Percentiles rank a stretch among this genome's conserved stretches.
Conservation (phyloP, 225 moss, liverwort and hornwort species). For the Thuidium tamariscinum region DNA sequence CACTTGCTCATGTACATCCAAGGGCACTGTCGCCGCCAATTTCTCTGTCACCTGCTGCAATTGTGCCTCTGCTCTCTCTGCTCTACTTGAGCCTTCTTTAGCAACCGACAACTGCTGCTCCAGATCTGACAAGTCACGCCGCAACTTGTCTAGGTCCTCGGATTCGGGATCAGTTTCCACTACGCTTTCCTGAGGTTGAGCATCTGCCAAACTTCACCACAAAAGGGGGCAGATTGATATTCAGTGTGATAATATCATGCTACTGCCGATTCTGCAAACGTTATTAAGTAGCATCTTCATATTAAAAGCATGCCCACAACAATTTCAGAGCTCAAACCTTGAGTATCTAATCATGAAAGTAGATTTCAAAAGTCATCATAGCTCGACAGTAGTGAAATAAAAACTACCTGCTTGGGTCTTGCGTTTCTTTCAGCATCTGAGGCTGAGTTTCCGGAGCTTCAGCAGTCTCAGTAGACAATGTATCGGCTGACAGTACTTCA, state of each 20-base stretch:
- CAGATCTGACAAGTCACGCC: constrained; percentile 19
- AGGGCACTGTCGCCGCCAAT: constrained; percentile 58
- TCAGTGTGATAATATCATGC: neutral
- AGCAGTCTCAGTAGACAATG: neutral
- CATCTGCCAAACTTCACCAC: constrained; percentile 25
- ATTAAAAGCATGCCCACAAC: neutral
- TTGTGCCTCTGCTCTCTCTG: constrained; percentile 54
- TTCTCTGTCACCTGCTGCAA: constrained; percentile 54
- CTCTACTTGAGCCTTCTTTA: constrained; percentile 24
- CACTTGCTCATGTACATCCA: constrained; percentile 77
- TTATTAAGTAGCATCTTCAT: no score
- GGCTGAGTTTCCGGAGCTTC: neutral
- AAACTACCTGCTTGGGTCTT: constrained; percentile 16
- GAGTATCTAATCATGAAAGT: neutral
- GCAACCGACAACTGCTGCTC: constrained; percentile 31
- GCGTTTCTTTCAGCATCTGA: constrained; percentile 5
- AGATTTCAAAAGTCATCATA: neutral
- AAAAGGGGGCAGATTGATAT: neutral
- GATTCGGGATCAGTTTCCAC: neutral
- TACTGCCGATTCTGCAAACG: neutral
- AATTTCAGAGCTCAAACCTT: neutral
- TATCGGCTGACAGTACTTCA: neutral
- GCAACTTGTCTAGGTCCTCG: constrained; percentile 27
- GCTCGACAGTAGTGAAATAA: neutral
- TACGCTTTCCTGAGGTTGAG: neutral